A percentile compares a stretch with the other conserved stretches of the same genome.
These are phyloP conservation scores for Albifimbria verrucaria DNA, from an alignment of 2,329 filamentous ascomycete genomes.

Conservation along the genomic window DNA sequence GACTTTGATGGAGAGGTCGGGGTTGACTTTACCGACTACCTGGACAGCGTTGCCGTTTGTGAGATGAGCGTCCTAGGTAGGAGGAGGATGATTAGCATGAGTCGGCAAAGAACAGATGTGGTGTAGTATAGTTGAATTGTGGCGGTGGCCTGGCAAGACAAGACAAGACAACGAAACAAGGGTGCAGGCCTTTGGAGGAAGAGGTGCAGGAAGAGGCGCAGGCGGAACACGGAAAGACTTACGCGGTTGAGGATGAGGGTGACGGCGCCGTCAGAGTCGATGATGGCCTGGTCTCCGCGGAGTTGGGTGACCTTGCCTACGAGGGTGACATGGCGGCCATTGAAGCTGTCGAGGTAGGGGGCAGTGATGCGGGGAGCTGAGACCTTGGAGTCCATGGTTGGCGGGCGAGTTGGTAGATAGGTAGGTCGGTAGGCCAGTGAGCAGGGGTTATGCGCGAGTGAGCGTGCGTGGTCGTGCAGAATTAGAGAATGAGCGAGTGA, in stretches of 20 bases:
- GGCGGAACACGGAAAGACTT: too few species aligned
- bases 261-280: slow-evolving; percentile 78
- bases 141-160: too few species aligned
- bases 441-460: too few species aligned
- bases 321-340: slow-evolving; percentile 73
- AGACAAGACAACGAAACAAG: too few species aligned
- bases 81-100: slow-evolving; percentile 8
- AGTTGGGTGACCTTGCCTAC: slow-evolving; percentile 82
- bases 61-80: slow-evolving; percentile 75
- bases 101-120: slow-evolving; percentile 1
- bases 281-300: slow-evolving; percentile 72
- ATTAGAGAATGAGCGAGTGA: not conserved
- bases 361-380: slow-evolving; percentile 80
- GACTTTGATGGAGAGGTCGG: slow-evolving; percentile 68
- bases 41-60: slow-evolving; percentile 68
- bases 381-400: slow-evolving; percentile 57
- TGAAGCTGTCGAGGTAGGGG: slow-evolving; percentile 73
- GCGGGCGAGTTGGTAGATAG: not conserved
- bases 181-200: too few species aligned
- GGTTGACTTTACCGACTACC: slow-evolving; percentile 76
- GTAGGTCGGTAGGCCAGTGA: not conserved
- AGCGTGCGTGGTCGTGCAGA: too few species aligned
- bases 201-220: slow-evolving; percentile 3
- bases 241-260: slow-evolving; percentile 73
- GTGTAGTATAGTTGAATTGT: too few species aligned